Evolutionary conservation across 2,329 filamentous ascomycete species (phyloP).

Genomic region (Teratosphaeria pseudoeucalypti): DNA sequence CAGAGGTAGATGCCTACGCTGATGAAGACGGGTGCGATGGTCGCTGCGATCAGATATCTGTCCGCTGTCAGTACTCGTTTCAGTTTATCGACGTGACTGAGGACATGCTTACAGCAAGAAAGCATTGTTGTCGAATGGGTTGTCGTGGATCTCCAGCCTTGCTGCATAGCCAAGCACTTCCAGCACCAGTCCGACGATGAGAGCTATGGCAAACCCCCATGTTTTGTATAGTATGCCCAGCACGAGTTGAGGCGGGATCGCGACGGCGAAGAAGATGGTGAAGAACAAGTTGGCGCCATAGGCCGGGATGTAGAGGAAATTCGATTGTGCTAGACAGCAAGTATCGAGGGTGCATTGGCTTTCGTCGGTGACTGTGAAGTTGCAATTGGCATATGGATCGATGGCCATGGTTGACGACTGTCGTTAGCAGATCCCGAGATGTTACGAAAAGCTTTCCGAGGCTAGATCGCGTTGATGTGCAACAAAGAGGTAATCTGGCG

Average conservation of each 20-base stretch:
- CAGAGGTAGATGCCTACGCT: constrained; percentile 48
- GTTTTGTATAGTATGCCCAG: constrained; percentile 43
- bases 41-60: constrained; percentile 47
- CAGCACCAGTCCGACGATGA: constrained; percentile 37
- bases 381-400: constrained; percentile 14
- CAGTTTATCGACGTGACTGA: background rate
- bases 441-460: background rate
- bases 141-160: constrained; percentile 42
- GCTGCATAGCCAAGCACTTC: constrained; percentile 48
- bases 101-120: constrained; percentile 40
- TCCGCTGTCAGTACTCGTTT: background rate
- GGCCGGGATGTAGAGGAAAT: constrained; percentile 45
- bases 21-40: constrained; percentile 48
- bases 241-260: constrained; percentile 38
- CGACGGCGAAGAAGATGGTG: constrained; percentile 40
- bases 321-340: constrained; percentile 23
- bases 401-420: constrained; percentile 5
- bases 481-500: background rate
- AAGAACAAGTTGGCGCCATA: constrained; percentile 37
- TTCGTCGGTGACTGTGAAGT: constrained; percentile 7
- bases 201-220: constrained; percentile 45
- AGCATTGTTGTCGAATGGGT: constrained; percentile 39
- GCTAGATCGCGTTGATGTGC: background rate
- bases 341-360: constrained; percentile 17
- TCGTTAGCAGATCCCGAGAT: background rate